Percentiles rank a stretch among this genome's conserved stretches.
These are phyloP conservation scores for Podosphaera aphanis DNA, from an alignment of 2,329 filamentous ascomycete genomes.

Conservation along the genomic window DNA sequence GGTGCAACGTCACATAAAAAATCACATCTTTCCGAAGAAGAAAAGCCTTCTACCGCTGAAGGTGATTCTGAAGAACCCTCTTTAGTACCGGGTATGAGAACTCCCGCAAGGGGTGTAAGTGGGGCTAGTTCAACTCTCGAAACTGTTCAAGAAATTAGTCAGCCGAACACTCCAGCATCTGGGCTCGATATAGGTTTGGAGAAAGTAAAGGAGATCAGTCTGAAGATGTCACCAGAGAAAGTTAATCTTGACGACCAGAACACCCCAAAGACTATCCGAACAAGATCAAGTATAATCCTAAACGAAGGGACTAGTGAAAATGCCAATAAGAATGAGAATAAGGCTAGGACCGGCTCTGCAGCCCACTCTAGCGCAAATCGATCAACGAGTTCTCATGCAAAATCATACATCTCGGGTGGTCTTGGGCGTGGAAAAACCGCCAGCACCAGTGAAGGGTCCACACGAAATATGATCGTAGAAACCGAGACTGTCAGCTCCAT, in stretches of 20 bases:
- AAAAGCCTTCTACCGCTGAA: slow-evolving; percentile 6
- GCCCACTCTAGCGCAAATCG: neutral
- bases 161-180: slow-evolving; percentile 42
- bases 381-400: slow-evolving; percentile 30
- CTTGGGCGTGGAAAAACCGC: slow-evolving; percentile 43
- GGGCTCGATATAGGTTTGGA: slow-evolving; percentile 25
- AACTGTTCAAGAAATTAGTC: slow-evolving; percentile 77
- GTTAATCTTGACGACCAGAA: slow-evolving; percentile 14
- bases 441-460: slow-evolving; percentile 50
- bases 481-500: slow-evolving; percentile 88
- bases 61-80: slow-evolving; percentile 13
- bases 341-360: slow-evolving; percentile 14
- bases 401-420: slow-evolving; percentile 39
- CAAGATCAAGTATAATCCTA: slow-evolving; percentile 22
- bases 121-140: slow-evolving; percentile 44
- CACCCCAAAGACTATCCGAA: slow-evolving; percentile 19
- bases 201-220: slow-evolving; percentile 21
- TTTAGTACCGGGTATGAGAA: slow-evolving; percentile 24
- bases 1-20: slow-evolving; percentile 29
- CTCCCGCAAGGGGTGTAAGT: slow-evolving; percentile 34
- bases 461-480: slow-evolving; percentile 87
- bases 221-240: slow-evolving; percentile 22
- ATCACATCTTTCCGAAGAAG: slow-evolving; percentile 18
- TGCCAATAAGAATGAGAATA: slow-evolving; percentile 28
- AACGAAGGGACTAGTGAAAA: slow-evolving; percentile 44